phyloP scores from a whole-genome alignment of 2,329 filamentous ascomycete species.

The Coniochaeta hoffmannii region DNA sequence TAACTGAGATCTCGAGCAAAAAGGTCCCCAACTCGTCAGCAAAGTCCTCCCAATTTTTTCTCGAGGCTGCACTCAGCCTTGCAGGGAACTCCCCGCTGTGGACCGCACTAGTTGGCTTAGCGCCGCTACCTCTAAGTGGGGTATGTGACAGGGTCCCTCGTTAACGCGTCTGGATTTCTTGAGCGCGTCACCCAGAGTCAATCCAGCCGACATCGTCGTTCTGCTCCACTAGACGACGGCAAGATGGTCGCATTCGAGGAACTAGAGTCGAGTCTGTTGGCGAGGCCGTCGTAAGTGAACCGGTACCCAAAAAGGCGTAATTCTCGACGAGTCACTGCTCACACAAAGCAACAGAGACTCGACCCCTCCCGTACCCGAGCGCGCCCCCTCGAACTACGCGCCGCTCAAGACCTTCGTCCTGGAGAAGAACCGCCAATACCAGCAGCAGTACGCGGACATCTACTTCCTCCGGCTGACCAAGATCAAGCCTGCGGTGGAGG shows the following conservation, averaged over 20 bases:
- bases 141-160: neutral
- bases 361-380: conserved; percentile 35
- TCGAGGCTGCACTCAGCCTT: conserved; percentile 2
- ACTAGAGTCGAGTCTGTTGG: conserved; percentile 35
- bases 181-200: neutral
- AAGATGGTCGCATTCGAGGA: conserved; percentile 38
- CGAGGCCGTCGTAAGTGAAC: conserved; percentile 37
- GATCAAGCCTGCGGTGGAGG: conserved; percentile 77
- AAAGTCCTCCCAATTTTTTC: conserved; percentile 6
- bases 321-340: conserved; percentile 12
- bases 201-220: neutral
- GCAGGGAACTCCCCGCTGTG: conserved; percentile 1
- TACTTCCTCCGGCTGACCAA: conserved; percentile 88
- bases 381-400: conserved; percentile 53
- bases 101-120: neutral
- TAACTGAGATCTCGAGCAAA: neutral
- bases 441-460: conserved; percentile 96
- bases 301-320: conserved; percentile 7
- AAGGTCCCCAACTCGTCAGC: neutral
- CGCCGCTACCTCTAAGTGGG: neutral
- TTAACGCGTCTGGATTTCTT: neutral
- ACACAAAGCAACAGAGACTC: conserved; percentile 23
- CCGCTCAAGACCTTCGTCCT: conserved; percentile 70
- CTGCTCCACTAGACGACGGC: conserved; percentile 4
- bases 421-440: conserved; percentile 65